Evolutionary conservation across 768 basidiomycete species (phyloP), one percentile per base, ranked within the genome.

Genomic region (Amanita pseudoporphyria): DNA sequence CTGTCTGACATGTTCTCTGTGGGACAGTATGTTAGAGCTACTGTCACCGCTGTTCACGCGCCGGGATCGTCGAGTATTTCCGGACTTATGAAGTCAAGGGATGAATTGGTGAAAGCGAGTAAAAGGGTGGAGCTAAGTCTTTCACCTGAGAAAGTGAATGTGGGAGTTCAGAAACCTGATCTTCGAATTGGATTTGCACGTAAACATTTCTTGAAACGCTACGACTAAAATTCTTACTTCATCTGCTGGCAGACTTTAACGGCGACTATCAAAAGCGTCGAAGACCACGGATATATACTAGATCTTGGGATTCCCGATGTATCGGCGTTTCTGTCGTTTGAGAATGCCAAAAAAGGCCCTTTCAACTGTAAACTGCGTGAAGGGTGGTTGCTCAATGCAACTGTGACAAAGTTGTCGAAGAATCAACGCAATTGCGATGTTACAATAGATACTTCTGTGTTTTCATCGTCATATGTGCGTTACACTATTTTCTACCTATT

Each of bases 231-330:
- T 47, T 36, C 50, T 39, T 51, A 38, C 40, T 16, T 16, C 64
- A 46, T 47, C 51, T 28, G 6, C 14, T 36, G 32, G 12, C 59
- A 94, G 91, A 81, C 81, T 18, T 59, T 96, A 39, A 77, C 83
- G 0, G 87, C 81, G 10, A 78, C 83, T 30, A 73, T 95, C 44
- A 82, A 82, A 65, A 89, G 84, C 58, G 69, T 87, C 14, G 96
- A 99, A 67, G 96, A 98, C 59, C 90, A 96, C 62, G 94, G 96
- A 1, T 97, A 95, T 67, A 78, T 84, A 49, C 72, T 99, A 6
- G 89, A 93, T 55, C 69, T 96, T 33, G 95, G 93, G 2, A 59
- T 96, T 14, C 63, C 79, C 9, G 82, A 76, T n/a, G 64, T 88
- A 30, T 79, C 88, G 52, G 89, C 89, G 36, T 99, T 97, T 66